These are phyloP conservation scores for Massariosphaeria phaeospora DNA, from an alignment of 495 filamentous ascomycete genomes.

Conservation along the genomic window DNA sequence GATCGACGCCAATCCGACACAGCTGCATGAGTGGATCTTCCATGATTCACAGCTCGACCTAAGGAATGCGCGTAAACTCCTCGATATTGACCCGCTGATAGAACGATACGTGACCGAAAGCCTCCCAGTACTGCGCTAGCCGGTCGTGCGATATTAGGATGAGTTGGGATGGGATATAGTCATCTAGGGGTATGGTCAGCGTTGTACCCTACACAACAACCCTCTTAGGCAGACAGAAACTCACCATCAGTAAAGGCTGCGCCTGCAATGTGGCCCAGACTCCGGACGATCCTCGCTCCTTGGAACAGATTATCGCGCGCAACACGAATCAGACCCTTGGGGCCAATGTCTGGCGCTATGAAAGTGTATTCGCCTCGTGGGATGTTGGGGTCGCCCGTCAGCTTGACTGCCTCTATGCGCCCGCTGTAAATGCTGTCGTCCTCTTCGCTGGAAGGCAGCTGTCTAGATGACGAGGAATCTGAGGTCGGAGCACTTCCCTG, in stretches of 20 bases:
- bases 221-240: constrained; percentile 29
- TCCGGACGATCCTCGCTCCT: constrained; percentile 70
- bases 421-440: constrained; percentile 49
- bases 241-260: constrained; percentile 64
- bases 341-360: constrained; percentile 68
- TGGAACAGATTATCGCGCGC: constrained; percentile 63
- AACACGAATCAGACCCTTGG: constrained; percentile 54
- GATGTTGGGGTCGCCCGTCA: constrained; percentile 86
- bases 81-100: constrained; percentile 77
- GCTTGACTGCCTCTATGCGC: constrained; percentile 72
- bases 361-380: constrained; percentile 82
- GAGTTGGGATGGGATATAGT: constrained; percentile 67
- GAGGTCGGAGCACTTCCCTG: background rate
- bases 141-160: constrained; percentile 71
- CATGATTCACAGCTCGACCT: background rate
- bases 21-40: too few relatives aligned
- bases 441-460: background rate
- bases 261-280: constrained; percentile 69
- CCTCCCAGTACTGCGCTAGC: constrained; percentile 77
- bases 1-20: too few relatives aligned
- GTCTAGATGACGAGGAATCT: background rate
- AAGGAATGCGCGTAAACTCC: too few relatives aligned
- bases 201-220: background rate
- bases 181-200: constrained; percentile 49
- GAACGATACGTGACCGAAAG: constrained; percentile 73